These are phyloP conservation scores for Ilex asprella DNA, from an alignment of 257 asterid species.

Conservation along the genomic window DNA sequence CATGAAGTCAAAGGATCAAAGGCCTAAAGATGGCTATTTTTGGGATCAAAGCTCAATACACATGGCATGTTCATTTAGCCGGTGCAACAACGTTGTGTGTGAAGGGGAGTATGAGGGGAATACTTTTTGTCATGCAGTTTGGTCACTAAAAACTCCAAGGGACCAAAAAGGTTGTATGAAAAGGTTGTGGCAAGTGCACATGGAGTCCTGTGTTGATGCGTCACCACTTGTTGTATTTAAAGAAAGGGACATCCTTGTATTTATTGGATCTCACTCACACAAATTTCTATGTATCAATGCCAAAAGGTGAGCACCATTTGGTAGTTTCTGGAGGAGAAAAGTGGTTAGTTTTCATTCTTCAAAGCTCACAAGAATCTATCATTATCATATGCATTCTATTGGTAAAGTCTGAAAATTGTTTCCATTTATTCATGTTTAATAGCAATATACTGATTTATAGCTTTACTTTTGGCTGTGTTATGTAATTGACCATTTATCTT, in stretches of 20 bases:
- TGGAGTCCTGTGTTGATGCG: constrained; percentile 93
- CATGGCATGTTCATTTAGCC: constrained; percentile 54
- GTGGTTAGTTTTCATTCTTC: too few species aligned
- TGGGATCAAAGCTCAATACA: constrained; percentile 28
- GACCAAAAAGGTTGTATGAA: constrained; percentile 44
- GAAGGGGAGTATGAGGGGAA: constrained; percentile 34
- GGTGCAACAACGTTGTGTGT: constrained; percentile 68
- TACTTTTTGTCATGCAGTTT: constrained; percentile 20
- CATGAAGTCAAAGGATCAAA: constrained; percentile 19
- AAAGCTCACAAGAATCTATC: too few species aligned
- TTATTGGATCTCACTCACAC: constrained; percentile 88
- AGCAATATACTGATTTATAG: too few species aligned
- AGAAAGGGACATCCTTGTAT: constrained; percentile 44
- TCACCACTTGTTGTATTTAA: constrained; percentile 75
- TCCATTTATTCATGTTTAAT: too few species aligned
- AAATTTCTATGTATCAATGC: constrained; percentile 68
- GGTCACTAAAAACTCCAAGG: constrained; percentile 33
- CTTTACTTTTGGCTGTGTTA: too few species aligned
- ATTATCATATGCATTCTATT: too few species aligned
- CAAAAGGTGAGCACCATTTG: constrained; percentile 39
- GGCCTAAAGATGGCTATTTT: constrained; percentile 18
- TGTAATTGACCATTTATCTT: too few species aligned
- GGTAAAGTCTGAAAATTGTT: too few species aligned
- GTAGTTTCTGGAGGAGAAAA: not conserved
- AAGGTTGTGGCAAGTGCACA: constrained; percentile 60